Evolutionary conservation across 1,284 basidiomycete genomes (phyloP).

Genomic region (Ceratobasidium sp.): DNA sequence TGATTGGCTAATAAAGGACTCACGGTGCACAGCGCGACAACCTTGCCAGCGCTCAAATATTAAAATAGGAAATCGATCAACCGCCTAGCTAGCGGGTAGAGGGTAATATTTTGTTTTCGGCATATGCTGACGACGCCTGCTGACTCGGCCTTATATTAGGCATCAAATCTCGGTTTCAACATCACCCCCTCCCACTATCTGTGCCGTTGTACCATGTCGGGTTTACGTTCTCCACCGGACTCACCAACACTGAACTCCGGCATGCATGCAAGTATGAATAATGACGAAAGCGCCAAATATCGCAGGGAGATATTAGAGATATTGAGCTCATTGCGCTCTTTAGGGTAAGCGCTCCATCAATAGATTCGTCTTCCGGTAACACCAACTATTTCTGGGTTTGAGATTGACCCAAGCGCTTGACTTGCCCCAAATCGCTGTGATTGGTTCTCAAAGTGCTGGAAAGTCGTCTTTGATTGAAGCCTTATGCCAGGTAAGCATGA

Average conservation of each 20-base stretch:
- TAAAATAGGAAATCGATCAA: too few relatives aligned
- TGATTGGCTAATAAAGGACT: too few relatives aligned
- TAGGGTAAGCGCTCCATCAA: background rate
- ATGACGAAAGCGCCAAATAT: conserved; percentile 5
- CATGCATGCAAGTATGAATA: background rate
- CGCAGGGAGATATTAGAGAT: background rate
- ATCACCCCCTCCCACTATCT: background rate
- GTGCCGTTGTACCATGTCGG: background rate
- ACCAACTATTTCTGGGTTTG: too few relatives aligned
- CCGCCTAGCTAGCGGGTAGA: too few relatives aligned
- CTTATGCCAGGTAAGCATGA: conserved; percentile 56
- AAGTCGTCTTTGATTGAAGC: conserved; percentile 58
- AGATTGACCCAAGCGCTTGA: conserved; percentile 51
- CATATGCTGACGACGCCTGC: too few relatives aligned
- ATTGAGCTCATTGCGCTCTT: background rate
- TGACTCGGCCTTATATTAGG: too few relatives aligned
- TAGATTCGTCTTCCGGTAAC: conserved; percentile 51
- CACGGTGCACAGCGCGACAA: too few relatives aligned
- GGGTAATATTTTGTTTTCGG: too few relatives aligned
- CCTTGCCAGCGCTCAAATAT: too few relatives aligned
- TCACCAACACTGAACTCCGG: background rate
- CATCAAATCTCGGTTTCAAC: too few relatives aligned
- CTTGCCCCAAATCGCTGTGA: conserved; percentile 56
- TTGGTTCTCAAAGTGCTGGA: conserved; percentile 60
- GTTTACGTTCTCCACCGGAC: background rate